Evolutionary conservation across 148 eudicot genomes (phyloP).

Genomic region (Oxyria digyna): DNA sequence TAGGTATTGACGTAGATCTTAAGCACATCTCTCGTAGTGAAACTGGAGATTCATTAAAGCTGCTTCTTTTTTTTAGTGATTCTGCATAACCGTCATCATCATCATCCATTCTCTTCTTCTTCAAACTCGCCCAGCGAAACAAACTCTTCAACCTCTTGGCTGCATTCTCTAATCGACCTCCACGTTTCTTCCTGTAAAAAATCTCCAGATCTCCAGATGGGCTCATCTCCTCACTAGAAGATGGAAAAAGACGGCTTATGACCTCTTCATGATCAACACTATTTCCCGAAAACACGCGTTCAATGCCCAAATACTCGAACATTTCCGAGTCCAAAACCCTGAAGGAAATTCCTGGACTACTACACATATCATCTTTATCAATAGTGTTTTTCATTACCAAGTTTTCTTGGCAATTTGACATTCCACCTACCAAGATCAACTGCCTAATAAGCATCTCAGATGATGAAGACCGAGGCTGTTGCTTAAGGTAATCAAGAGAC

Average conservation of each 20-base stretch:
- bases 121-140: slow-evolving; percentile 53
- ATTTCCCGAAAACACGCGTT: slow-evolving; percentile 22
- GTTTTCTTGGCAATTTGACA: slow-evolving; percentile 51
- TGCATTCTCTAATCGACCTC: slow-evolving; percentile 22
- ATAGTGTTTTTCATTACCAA: slow-evolving; percentile 46
- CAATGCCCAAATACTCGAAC: slow-evolving; percentile 42
- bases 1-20: slow-evolving; percentile 31
- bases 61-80: slow-evolving; percentile 13
- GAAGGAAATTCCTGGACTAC: slow-evolving; percentile 84
- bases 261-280: slow-evolving; percentile 10
- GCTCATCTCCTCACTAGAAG: slow-evolving; percentile 20
- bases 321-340: slow-evolving; percentile 56
- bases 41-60: slow-evolving; percentile 34
- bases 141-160: slow-evolving; percentile 44
- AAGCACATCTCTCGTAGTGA: slow-evolving; percentile 56
- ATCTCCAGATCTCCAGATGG: slow-evolving; percentile 16
- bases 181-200: slow-evolving; percentile 20
- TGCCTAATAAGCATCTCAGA: slow-evolving; percentile 57
- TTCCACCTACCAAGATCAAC: slow-evolving; percentile 77
- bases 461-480: slow-evolving; percentile 55
- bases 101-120: slow-evolving; percentile 21
- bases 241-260: slow-evolving; percentile 18
- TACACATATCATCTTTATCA: slow-evolving; percentile 34
- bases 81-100: slow-evolving; percentile 19
- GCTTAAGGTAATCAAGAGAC: slow-evolving; percentile 78